A percentile compares a stretch with the other conserved stretches of the same genome.
These are phyloP conservation scores for Apiospora arundinis DNA, from an alignment of 2,329 filamentous ascomycete species.

Conservation along the genomic window DNA sequence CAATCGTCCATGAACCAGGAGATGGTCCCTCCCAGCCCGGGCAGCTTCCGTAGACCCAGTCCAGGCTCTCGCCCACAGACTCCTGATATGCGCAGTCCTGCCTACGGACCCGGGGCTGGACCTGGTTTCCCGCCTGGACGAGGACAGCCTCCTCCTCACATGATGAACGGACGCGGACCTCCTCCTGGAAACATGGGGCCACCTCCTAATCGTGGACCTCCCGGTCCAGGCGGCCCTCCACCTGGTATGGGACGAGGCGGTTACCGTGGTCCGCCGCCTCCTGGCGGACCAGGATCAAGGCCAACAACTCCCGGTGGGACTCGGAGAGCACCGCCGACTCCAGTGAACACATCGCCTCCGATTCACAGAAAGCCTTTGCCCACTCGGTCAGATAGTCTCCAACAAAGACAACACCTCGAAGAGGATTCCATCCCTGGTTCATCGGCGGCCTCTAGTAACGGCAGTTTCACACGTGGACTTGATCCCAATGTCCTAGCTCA, in stretches of 20 bases:
- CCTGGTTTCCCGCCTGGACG: constrained; percentile 35
- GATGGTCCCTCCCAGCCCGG: constrained; percentile 38
- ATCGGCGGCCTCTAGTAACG: constrained; percentile 43
- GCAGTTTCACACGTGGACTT: constrained; percentile 49
- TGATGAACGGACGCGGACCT: constrained; percentile 26
- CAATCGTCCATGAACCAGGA: constrained; percentile 51
- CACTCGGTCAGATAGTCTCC: constrained; percentile 43
- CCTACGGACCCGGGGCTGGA: constrained; percentile 38
- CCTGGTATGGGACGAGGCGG: constrained; percentile 37
- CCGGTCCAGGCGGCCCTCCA: constrained; percentile 32
- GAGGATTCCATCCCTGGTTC: constrained; percentile 46
- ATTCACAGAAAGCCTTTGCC: constrained; percentile 60
- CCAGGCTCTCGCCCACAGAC: constrained; percentile 35
- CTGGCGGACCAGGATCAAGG: constrained; percentile 31
- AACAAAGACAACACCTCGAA: constrained; percentile 41
- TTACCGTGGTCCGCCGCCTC: constrained; percentile 30
- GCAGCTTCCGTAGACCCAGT: constrained; percentile 40
- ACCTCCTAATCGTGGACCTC: constrained; percentile 35
- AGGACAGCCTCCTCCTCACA: constrained; percentile 26
- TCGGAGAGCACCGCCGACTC: constrained; percentile 30
- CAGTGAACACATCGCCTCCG: constrained; percentile 48
- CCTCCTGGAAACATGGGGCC: constrained; percentile 35
- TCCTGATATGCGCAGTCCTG: constrained; percentile 34
- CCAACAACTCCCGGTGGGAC: constrained; percentile 31
- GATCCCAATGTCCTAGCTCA: constrained; percentile 57